Evolutionary conservation across 2,329 filamentous ascomycete genomes (phyloP).

Genomic region (Boeremia lycopersici): DNA sequence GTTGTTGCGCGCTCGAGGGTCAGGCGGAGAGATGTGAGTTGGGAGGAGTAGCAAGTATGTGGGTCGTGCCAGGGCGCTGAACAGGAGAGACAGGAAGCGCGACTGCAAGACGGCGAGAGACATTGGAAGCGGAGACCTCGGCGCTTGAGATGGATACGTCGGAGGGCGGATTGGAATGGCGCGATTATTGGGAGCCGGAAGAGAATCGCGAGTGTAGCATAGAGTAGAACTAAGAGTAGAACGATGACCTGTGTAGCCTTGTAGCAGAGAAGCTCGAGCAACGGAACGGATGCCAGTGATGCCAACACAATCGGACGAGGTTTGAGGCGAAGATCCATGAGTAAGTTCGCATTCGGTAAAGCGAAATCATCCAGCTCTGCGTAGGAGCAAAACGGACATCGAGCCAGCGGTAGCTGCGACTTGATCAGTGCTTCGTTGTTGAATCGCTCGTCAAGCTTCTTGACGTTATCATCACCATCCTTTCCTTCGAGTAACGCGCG

Average conservation of each 20-base stretch:
- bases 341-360: constrained; percentile 31
- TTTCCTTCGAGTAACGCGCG: constrained; percentile 73
- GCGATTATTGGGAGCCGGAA: constrained; percentile 35
- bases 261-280: constrained; percentile 41
- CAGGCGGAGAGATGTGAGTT: constrained; percentile 75
- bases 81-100: constrained; percentile 80
- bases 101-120: constrained; percentile 69
- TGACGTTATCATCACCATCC: constrained; percentile 72
- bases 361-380: constrained; percentile 74
- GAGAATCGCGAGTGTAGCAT: constrained; percentile 27
- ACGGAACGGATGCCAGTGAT: constrained; percentile 34
- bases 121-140: constrained; percentile 81
- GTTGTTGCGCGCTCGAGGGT: constrained; percentile 94
- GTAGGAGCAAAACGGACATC: constrained; percentile 90
- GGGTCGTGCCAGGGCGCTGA: constrained; percentile 83
- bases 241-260: constrained; percentile 59
- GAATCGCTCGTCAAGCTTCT: constrained; percentile 78
- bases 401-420: constrained; percentile 75
- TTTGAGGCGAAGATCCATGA: constrained; percentile 32
- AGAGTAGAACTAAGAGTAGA: constrained; percentile 57
- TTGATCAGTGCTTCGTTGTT: constrained; percentile 77
- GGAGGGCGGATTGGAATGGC: constrained; percentile 65
- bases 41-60: constrained; percentile 85
- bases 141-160: constrained; percentile 70
- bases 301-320: constrained; percentile 40